Conservation (phyloP, 2,329 filamentous ascomycete species). For the Akanthomyces lecanii region DNA sequence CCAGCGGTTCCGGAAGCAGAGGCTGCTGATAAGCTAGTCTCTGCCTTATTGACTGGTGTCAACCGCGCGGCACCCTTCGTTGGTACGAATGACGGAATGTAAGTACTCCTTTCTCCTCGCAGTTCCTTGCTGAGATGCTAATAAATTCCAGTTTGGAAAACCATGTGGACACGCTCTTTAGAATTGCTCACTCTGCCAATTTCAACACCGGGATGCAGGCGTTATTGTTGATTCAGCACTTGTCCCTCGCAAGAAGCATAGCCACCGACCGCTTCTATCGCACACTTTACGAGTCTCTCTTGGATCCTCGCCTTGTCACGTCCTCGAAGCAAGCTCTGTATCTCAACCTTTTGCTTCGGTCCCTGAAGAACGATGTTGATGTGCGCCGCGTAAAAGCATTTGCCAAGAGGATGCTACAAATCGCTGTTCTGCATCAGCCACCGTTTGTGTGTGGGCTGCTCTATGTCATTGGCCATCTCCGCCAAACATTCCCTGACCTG, state of each 20-base stretch:
- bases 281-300: conserved; percentile 88
- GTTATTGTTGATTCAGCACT: conserved; percentile 88
- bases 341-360: conserved; percentile 83
- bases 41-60: conserved; percentile 86
- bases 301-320: conserved; percentile 81
- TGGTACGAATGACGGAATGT: conserved; percentile 71
- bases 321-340: conserved; percentile 97
- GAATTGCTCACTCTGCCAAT: conserved; percentile 94
- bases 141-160: conserved; percentile 61
- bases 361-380: conserved; percentile 86
- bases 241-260: conserved; percentile 74
- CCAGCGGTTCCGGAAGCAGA: conserved; percentile 58
- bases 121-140: background rate
- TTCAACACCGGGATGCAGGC: conserved; percentile 99
- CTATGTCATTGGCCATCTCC: conserved; percentile 80
- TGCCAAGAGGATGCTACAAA: conserved; percentile 85
- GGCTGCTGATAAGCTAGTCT: conserved; percentile 79
- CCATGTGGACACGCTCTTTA: conserved; percentile 91
- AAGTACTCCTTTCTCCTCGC: conserved; percentile 30
- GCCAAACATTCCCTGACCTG: conserved; percentile 74
- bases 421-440: conserved; percentile 83
- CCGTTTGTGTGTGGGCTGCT: conserved; percentile 91
- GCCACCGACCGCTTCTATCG: conserved; percentile 90
- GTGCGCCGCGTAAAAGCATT: conserved; percentile 92
- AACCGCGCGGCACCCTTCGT: conserved; percentile 95